These are phyloP conservation scores for Quercus gilva DNA, from an alignment of 306 rosid species.

Conservation along the genomic window DNA sequence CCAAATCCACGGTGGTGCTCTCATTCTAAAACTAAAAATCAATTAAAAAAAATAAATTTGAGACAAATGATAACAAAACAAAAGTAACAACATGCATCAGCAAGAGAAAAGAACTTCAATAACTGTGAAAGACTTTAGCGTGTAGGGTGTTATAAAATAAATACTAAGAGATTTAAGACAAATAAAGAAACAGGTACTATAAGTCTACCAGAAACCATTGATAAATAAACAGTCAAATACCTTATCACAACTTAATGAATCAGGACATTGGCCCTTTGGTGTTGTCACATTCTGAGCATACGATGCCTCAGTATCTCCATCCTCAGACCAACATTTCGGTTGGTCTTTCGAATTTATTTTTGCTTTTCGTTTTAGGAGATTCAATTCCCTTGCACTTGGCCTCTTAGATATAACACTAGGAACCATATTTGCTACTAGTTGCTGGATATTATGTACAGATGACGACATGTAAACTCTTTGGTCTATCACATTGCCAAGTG, in stretches of 20 bases:
- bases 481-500: conserved; percentile 60
- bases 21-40: not conserved
- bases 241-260: conserved; percentile 54
- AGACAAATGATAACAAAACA: not conserved
- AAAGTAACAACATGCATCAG: not conserved
- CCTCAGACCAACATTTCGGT: conserved; percentile 76
- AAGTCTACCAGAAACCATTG: not conserved
- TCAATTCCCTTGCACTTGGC: conserved; percentile 91
- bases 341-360: conserved; percentile 88
- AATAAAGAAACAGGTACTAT: not conserved
- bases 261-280: conserved; percentile 52
- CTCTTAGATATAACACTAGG: conserved; percentile 80
- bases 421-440: conserved; percentile 87
- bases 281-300: conserved; percentile 45
- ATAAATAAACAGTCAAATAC: conserved; percentile 35
- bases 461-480: conserved; percentile 62
- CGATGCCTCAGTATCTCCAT: conserved; percentile 63
- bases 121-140: not conserved
- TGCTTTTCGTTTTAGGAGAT: conserved; percentile 94
- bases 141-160: not conserved
- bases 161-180: not conserved
- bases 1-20: not conserved
- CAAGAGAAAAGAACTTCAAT: not conserved
- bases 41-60: not conserved
- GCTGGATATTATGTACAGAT: conserved; percentile 76